phyloP scores from a whole-genome alignment of 352 stramenopile genomes.

The Pelagophyceae sp. region DNA sequence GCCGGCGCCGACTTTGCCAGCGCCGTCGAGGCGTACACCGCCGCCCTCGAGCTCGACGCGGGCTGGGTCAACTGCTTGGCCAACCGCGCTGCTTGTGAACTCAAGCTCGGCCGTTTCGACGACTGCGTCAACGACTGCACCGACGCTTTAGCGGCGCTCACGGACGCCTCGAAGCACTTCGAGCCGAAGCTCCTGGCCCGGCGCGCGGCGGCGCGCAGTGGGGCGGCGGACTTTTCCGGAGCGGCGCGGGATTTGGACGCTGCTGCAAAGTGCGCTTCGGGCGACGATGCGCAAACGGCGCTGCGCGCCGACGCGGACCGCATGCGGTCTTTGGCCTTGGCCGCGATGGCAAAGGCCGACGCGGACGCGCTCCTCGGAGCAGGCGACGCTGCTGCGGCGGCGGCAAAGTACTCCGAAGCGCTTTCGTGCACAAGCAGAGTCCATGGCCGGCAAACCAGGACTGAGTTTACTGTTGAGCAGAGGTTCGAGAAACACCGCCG shows the following conservation, averaged over 20 bases:
- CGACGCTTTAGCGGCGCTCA: constrained; percentile 20
- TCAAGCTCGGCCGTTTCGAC: constrained; percentile 31
- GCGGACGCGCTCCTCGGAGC: constrained; percentile 33
- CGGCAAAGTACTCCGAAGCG: constrained; percentile 32
- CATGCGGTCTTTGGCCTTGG: constrained; percentile 24
- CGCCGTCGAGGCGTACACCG: constrained; percentile 38
- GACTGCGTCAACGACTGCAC: constrained; percentile 34
- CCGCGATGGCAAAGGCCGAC: constrained; percentile 25
- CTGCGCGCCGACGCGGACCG: constrained; percentile 26
- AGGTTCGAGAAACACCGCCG: no score
- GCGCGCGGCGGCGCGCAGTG: constrained; percentile 32
- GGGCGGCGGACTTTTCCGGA: constrained; percentile 27
- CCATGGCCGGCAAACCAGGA: no score
- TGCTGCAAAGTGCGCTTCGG: constrained; percentile 21
- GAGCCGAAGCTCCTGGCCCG: background rate
- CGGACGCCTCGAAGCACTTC: constrained; percentile 18
- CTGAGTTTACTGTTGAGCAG: no score
- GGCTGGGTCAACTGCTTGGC: constrained; percentile 26
- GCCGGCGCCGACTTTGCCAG: constrained; percentile 29
- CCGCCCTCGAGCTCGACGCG: constrained; percentile 34
- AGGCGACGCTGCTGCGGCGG: constrained; percentile 30
- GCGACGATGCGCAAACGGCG: constrained; percentile 26
- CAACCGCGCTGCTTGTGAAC: constrained; percentile 33
- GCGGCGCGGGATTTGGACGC: constrained; percentile 32
- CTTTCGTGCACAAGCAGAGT: no score